Base-by-base conservation (phyloP, 2,329 filamentous ascomycete genomes). In the Shiraia sp. region DNA sequence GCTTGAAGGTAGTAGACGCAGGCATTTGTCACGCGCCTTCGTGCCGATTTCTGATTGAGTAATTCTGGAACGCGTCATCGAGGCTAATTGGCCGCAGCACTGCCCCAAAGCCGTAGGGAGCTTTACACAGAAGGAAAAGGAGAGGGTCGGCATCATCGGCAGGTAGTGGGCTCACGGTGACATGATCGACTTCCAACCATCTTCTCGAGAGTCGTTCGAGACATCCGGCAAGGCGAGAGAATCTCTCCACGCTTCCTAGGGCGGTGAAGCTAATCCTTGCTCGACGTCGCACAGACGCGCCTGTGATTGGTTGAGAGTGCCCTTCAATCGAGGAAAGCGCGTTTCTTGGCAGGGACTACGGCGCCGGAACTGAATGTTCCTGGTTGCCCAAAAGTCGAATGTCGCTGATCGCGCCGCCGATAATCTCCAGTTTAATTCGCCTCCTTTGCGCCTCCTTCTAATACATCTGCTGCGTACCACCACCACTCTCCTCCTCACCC, bases 361-460 rank as follows among this genome's bases (percentile, higher is more conserved):
- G 31, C 31, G 40, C 42, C 45, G 57, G 55, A 54, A 51, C 51
- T 33, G 47, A 42, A 35, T 36, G 41, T 48, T 44, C 53, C 57
- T 57, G 49, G 45, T 40, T 47, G 49, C 51, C 42, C 14, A 27
- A 59, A 62, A 65, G 59, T 64, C 56, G 59, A 55, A 49, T 48
- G 43, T 42, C 35, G 52, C 41, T 46, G 54, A 59, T 61, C 56
- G 36, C 46, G 43, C 54, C 40, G 49, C 40, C 46, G 51, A 47
- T 55, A 47, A 49, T 52, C 51, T 59, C 48, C 51, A 59, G 53
- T 57, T 61, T 58, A 60, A 58, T 51, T 51, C 54, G 55, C 59
- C 59, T 59, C 59, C 54, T 53, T 44, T 51, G 48, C 57, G 36
- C 44, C 35, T 48, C 42, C 39, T 45, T 45, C 24, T 44, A 41